Evolutionary conservation across 352 stramenopile species (phyloP).

Genomic region (Globisporangium nunn): DNA sequence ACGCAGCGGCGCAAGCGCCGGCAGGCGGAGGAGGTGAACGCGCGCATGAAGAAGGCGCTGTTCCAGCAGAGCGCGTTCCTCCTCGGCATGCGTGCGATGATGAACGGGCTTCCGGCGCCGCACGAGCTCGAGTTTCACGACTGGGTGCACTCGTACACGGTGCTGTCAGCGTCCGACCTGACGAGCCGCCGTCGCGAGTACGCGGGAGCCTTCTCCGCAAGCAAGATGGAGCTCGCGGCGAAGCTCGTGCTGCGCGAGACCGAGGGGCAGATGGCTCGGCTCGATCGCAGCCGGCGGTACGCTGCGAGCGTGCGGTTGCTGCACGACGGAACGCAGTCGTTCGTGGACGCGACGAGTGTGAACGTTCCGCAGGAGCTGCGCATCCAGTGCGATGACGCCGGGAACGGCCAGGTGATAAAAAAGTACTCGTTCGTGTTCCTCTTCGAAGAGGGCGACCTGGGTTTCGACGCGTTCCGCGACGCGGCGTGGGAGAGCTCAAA

Average conservation of each 20-base stretch:
- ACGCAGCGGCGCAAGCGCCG: conserved; percentile 56
- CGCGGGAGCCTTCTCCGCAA: conserved; percentile 34
- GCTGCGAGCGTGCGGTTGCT: conserved; percentile 34
- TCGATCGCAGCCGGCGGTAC: conserved; percentile 26
- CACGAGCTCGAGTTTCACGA: conserved; percentile 64
- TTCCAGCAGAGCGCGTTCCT: conserved; percentile 64
- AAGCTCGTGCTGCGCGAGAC: conserved; percentile 52
- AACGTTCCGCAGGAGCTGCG: conserved; percentile 30
- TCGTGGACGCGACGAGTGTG: conserved; percentile 26
- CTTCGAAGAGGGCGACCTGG: conserved; percentile 31
- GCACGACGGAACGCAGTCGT: conserved; percentile 37
- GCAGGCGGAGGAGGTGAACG: conserved; percentile 44
- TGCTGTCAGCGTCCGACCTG: conserved; percentile 25
- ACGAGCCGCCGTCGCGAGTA: conserved; percentile 36
- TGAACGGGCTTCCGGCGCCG: conserved; percentile 30
- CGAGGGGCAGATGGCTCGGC: conserved; percentile 20
- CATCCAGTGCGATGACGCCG: conserved; percentile 17
- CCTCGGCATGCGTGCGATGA: conserved; percentile 35
- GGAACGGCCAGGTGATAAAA: conserved; percentile 51
- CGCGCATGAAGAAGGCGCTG: conserved; percentile 53
- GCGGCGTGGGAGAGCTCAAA: conserved; percentile 42
- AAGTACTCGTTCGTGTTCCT: conserved; percentile 63
- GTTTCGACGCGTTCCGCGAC: conserved; percentile 34
- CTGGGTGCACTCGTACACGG: conserved; percentile 70
- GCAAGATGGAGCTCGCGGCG: conserved; percentile 50